Evolutionary conservation across 495 filamentous ascomycete genomes (phyloP), one percentile per base, ranked within the genome.

Genomic region (Aspergillus leporis): DNA sequence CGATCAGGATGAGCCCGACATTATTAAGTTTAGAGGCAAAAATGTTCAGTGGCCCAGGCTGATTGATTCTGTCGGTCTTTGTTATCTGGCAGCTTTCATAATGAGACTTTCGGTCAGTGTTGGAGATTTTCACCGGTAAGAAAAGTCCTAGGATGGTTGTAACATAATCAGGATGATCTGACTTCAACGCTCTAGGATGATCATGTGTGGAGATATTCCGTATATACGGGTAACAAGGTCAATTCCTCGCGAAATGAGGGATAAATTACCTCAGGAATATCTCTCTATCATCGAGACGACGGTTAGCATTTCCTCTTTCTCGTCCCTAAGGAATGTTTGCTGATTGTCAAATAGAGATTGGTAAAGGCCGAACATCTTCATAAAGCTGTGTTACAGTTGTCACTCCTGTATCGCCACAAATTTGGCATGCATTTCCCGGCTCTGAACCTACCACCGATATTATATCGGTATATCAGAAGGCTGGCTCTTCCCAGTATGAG

Each of bases 401-500:
- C 83, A 12, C 61, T 84, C n/a, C 80, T 85, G 13, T 90, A 89
- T 66, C 74, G 83, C 48, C 73, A 75, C 46, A 83, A 88, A 28
- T 93, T 90, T 66, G 83, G 82, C 18, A 78, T 96, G 64, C 66
- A 73, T 0, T 85, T 96, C 53, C 93, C 94, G 1, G 73, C 83
- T 0, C 63, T 97, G 38, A 95, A 96, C 55, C 69, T 73, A 18
- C 80, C 85, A 5, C 70, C 89, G 5, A 62, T 96, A 18, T 68
- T 92, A 9, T 85, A 87, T 56, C 81, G 86, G 40, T 87, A 88
- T 57, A 81, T 95, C 28, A 86, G 81, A 60, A 81, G 89, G 47
- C 78, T 98, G 23, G 85, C 87, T 9, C 76, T 98, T 21, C 94
- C 94, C 43, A 68, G 90, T 93, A 85, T 58, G 83, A 18, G n/a